phyloP scores from a whole-genome alignment of 148 eudicot species.

The Cornus kousa region DNA sequence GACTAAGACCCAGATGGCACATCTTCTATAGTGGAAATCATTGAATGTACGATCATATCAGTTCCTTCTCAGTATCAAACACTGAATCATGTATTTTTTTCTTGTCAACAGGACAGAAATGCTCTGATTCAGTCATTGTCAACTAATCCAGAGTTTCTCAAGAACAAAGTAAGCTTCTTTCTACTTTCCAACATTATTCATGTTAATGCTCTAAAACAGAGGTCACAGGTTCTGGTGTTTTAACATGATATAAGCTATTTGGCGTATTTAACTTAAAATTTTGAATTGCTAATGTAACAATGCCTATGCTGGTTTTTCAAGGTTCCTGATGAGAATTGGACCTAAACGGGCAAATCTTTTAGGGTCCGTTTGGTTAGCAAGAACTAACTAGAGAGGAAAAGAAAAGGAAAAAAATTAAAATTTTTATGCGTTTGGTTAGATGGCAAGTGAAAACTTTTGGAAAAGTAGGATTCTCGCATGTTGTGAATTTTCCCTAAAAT shows the following conservation, averaged over 20 bases:
- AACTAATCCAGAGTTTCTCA: constrained; percentile 88
- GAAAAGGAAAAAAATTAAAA: too few relatives aligned
- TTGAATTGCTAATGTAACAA: background rate
- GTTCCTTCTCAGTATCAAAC: background rate
- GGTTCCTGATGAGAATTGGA: background rate
- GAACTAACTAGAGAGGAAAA: too few relatives aligned
- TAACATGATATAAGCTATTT: background rate
- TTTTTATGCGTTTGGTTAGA: too few relatives aligned
- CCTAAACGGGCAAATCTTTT: background rate
- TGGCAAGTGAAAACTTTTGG: too few relatives aligned
- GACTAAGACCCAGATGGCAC: background rate
- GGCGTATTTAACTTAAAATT: too few relatives aligned
- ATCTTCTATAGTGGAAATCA: background rate
- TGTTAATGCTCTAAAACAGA: constrained; percentile 1
- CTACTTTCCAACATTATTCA: background rate
- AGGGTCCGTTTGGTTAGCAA: too few relatives aligned
- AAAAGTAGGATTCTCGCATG: too few relatives aligned
- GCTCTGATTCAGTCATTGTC: constrained; percentile 84
- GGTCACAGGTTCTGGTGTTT: background rate
- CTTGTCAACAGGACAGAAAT: constrained; percentile 59
- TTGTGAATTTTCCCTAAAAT: too few relatives aligned
- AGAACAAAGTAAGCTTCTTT: constrained; percentile 72
- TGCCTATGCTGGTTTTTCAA: background rate
- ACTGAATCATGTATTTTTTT: constrained; percentile 1
- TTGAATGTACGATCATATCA: background rate